Base-by-base conservation (phyloP, 163 green algal genomes). In the Chlorella variabilis region DNA sequence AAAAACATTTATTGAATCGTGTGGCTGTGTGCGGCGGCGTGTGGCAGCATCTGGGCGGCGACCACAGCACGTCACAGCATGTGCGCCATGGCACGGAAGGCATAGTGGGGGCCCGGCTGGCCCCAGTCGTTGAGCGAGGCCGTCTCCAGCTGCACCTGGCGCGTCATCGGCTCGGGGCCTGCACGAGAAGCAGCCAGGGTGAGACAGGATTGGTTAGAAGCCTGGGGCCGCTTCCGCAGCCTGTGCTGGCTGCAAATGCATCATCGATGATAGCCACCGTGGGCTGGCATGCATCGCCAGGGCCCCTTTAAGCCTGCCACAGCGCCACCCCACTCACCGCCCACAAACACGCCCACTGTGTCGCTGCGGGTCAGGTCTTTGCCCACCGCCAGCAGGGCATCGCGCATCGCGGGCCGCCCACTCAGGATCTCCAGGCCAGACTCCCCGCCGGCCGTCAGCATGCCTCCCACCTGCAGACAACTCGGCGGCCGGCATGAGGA, bases 41-140 rank as follows among this genome's bases (percentile, higher is more conserved):
- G n/a, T n/a, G n/a, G n/a, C n/a, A n/a, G n/a, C n/a, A n/a, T n/a
- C n/a, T n/a, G n/a, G n/a, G n/a, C n/a, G n/a, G n/a, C n/a, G n/a
- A n/a, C n/a, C n/a, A n/a, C n/a, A n/a, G n/a, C n/a, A n/a, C n/a
- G 45, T 79, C 71, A 79, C 54, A 79, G 36, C 8, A 29, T 45
- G 54, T 59, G 36, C 0, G 71, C 36, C 27, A 54, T 18, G 6
- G 58, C 58, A 6, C 45, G 25, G 25, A 79, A 68, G 25, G 29
- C 25, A 17, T 58, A 69, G 54, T 79, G 27, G 23, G 39, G 18
- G 36, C 34, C 59, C 8, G 5, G 5, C n/a, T 18, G 23, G 34
- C 71, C 54, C 4, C 4, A 29, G 27, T 31, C 15, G 36, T 59
- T 79, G 23, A 79, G 36, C 7, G 23, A 23, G 0, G 71, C 54